These are phyloP conservation scores for Ampelomyces quisqualis DNA, from an alignment of 2,329 filamentous ascomycete genomes.

Conservation along the genomic window DNA sequence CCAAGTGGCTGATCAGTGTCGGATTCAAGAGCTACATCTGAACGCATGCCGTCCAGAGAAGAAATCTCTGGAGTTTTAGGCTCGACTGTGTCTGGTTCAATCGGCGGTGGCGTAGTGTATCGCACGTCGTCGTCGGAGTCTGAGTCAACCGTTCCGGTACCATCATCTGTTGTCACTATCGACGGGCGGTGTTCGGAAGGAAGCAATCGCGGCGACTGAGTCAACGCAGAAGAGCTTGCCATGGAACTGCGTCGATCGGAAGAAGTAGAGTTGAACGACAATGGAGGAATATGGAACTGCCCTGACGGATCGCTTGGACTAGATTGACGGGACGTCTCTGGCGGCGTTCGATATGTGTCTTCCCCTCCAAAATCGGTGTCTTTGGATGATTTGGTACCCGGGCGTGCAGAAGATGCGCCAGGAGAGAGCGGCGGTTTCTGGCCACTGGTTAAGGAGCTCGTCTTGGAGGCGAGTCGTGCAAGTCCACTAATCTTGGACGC, in stretches of 20 bases:
- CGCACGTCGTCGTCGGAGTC: slow-evolving; percentile 31
- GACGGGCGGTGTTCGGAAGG: slow-evolving; percentile 38
- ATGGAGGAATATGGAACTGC: slow-evolving; percentile 33
- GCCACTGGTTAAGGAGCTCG: slow-evolving; percentile 34
- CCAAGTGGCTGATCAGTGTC: slow-evolving; percentile 32
- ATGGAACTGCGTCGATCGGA: slow-evolving; percentile 36
- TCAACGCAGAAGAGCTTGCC: slow-evolving; percentile 36
- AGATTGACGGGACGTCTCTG: slow-evolving; percentile 45
- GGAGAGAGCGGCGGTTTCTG: slow-evolving; percentile 39
- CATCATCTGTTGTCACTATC: slow-evolving; percentile 36
- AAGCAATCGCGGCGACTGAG: slow-evolving; percentile 38
- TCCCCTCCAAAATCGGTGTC: slow-evolving; percentile 42
- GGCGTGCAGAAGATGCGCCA: slow-evolving; percentile 26
- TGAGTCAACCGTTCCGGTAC: slow-evolving; percentile 25
- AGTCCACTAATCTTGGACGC: slow-evolving; percentile 36
- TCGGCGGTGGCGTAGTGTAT: slow-evolving; percentile 38
- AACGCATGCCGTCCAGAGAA: slow-evolving; percentile 23
- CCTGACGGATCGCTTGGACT: slow-evolving; percentile 36
- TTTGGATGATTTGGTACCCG: slow-evolving; percentile 40
- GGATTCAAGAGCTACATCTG: slow-evolving; percentile 31
- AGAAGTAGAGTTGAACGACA: slow-evolving; percentile 37
- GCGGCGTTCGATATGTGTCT: slow-evolving; percentile 49
- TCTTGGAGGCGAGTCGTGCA: slow-evolving; percentile 40
- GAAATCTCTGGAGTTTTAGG: slow-evolving; percentile 29
- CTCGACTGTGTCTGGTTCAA: slow-evolving; percentile 23